Evolutionary conservation across 257 asterid species (phyloP).

Genomic region (Nemophila menziesii): DNA sequence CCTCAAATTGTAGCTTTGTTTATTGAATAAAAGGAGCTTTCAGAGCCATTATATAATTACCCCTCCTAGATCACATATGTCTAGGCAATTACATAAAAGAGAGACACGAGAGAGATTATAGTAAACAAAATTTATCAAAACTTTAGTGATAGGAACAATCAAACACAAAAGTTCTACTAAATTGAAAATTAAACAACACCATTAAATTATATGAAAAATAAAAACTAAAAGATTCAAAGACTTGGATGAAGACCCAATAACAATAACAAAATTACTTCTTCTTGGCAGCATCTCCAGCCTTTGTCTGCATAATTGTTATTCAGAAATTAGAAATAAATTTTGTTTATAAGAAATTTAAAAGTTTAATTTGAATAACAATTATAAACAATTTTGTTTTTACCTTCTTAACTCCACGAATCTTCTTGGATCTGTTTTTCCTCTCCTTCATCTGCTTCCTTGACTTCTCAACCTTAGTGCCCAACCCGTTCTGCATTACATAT

Average conservation of each 20-base stretch:
- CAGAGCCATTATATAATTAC: no score
- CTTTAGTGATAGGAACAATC: no score
- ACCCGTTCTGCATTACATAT: background rate
- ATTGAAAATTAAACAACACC: background rate
- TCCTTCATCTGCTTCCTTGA: conserved; percentile 9
- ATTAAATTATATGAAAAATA: no score
- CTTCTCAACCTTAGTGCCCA: conserved; percentile 1
- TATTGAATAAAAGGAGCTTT: no score
- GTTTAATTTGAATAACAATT: background rate
- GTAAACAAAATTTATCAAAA: no score
- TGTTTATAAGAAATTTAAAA: no score
- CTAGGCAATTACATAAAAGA: no score
- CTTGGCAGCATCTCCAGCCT: conserved; percentile 7
- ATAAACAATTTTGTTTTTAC: background rate
- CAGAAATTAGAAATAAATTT: background rate
- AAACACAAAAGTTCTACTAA: background rate
- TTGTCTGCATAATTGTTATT: conserved; percentile 1
- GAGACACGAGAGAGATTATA: no score
- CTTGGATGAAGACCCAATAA: background rate
- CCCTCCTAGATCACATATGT: no score
- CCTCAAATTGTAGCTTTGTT: no score
- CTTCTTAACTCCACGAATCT: conserved; percentile 8
- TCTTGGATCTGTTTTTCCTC: conserved; percentile 6
- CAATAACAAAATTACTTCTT: conserved; percentile 1
- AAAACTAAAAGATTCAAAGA: no score